Evolutionary conservation across 2,329 filamentous ascomycete genomes (phyloP), one percentile per base, ranked within the genome.

Genomic region (Lachnellula hyalina): DNA sequence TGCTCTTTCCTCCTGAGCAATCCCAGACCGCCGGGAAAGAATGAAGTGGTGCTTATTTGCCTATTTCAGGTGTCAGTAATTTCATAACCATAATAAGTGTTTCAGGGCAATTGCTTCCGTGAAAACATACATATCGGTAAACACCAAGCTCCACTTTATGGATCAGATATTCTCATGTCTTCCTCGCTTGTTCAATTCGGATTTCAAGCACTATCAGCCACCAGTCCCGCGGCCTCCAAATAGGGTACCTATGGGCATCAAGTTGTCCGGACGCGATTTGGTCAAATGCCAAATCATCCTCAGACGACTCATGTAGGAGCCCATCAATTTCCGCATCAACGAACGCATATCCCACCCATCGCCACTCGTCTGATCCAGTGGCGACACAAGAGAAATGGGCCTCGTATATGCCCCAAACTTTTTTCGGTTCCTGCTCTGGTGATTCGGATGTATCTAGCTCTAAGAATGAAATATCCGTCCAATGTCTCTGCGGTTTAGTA

Each of bases 151-250:
- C 42, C 15, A 55, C n/a, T 17, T 48, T 57, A 14, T 38, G 11
- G 12, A 57, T 19, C 9, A 54, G n/a, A n/a, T 54, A 51, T 6
- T 42, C 36, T 51, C 51, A 57, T 44, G 54, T 15, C 5, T 28
- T 51, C 38, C 42, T 44, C 14, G 51, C 51, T 11, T 57, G 28
- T 4, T 32, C 34, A 25, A 40, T 54, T 11, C 54, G 54, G 38
- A 53, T 47, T 46, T 57, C 47, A 25, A 54, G 44, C 7, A 57
- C 46, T 23, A 5, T 51, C n/a, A 57, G 15, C 41, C 48, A 57
- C 36, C 54, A 54, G 5, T 57, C 55, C 4, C 55, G 42, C 19
- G 55, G 47, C 7, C 21, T 28, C 47, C 47, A 54, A 14, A 54
- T 51, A 2, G 21, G 21, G 55, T 51, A 12, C 15, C 17, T 3